phyloP scores from a whole-genome alignment of 352 stramenopile species.

The Phytophthora constricta region DNA sequence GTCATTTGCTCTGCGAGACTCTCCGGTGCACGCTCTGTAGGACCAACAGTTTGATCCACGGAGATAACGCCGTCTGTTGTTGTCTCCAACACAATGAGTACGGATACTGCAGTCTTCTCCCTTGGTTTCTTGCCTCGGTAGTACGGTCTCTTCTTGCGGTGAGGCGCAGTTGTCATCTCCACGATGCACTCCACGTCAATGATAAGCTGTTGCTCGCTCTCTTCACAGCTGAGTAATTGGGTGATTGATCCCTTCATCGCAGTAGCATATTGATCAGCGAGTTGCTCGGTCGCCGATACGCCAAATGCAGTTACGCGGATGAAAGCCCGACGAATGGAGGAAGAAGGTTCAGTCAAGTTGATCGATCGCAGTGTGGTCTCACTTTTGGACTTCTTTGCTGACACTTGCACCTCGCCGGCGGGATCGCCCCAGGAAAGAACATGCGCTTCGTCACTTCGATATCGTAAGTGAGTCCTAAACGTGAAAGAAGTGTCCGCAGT shows the following conservation, averaged over 20 bases:
- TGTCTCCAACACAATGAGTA: conserved; percentile 54
- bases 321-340: conserved; percentile 39
- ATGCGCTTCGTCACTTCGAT: conserved; percentile 52
- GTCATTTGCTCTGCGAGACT: conserved; percentile 48
- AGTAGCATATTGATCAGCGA: conserved; percentile 45
- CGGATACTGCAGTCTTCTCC: conserved; percentile 46
- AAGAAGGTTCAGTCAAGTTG: conserved; percentile 43
- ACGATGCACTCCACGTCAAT: conserved; percentile 40
- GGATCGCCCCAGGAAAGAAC: conserved; percentile 53
- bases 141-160: conserved; percentile 13
- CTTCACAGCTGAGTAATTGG: conserved; percentile 16
- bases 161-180: conserved; percentile 26
- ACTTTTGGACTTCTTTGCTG: conserved; percentile 22
- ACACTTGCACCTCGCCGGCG: conserved; percentile 48
- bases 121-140: conserved; percentile 15
- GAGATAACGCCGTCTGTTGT: conserved; percentile 48
- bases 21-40: conserved; percentile 29
- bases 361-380: conserved; percentile 39
- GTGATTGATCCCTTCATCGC: conserved; percentile 39
- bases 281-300: conserved; percentile 35
- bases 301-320: conserved; percentile 57
- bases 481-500: conserved; percentile 42
- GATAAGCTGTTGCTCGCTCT: background rate
- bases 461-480: conserved; percentile 48
- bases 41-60: conserved; percentile 41